A percentile compares a stretch with the other conserved stretches of the same genome.
Conservation (phyloP, 495 filamentous ascomycete genomes). For the Neurospora sp. region DNA sequence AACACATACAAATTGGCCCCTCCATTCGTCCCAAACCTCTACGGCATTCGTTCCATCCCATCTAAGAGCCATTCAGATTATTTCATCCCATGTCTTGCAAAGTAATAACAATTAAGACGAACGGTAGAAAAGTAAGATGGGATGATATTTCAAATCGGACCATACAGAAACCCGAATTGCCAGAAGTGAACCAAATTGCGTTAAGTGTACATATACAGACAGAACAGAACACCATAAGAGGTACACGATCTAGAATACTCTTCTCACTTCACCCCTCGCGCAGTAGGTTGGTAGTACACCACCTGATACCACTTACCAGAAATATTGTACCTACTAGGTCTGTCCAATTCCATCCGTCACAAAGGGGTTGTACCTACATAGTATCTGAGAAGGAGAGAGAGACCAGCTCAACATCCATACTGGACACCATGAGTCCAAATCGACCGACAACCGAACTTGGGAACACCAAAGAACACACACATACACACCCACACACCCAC, state of each 20-base stretch:
- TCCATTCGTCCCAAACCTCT: neutral
- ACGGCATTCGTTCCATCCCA: neutral
- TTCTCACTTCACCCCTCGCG: neutral
- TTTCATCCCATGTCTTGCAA: neutral
- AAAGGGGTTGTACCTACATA: no score
- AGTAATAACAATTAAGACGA: neutral
- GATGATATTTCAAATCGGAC: neutral
- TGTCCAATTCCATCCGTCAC: no score
- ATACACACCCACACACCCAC: neutral
- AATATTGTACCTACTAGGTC: no score
- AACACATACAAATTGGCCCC: neutral
- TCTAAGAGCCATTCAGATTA: neutral
- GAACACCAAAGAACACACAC: no score
- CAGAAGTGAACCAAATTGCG: no score
- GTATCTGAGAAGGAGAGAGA: neutral
- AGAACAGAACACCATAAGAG: no score
- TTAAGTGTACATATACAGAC: no score
- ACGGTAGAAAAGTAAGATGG: neutral
- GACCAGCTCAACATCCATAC: neutral
- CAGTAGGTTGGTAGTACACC: no score
- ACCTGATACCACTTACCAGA: no score
- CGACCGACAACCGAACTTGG: no score
- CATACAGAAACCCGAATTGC: no score
- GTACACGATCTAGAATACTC: neutral
- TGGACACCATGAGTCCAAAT: no score